A percentile compares a stretch with the other conserved stretches of the same genome.
Evolutionary conservation across 352 stramenopile genomes (phyloP).

Genomic region (Phytophthora rubi): DNA sequence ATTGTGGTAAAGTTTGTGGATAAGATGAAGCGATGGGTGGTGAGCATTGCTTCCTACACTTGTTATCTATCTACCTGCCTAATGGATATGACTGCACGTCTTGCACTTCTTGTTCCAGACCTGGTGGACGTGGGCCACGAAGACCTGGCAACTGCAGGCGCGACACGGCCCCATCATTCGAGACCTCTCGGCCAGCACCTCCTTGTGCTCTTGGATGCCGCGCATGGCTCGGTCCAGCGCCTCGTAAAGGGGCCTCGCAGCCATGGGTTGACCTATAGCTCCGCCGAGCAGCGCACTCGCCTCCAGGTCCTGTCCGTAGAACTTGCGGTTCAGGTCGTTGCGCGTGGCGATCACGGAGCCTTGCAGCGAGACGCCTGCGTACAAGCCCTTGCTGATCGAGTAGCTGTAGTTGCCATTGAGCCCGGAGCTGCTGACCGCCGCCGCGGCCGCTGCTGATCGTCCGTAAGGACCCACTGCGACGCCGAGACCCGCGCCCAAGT

Average conservation of each 20-base stretch:
- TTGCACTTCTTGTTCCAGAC: constrained; percentile 78
- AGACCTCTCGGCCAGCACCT: constrained; percentile 39
- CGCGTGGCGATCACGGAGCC: constrained; percentile 87
- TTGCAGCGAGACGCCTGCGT: constrained; percentile 90
- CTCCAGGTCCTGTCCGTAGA: constrained; percentile 86
- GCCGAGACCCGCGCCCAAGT: constrained; percentile 88
- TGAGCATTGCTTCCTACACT: not conserved
- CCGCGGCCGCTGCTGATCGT: constrained; percentile 67
- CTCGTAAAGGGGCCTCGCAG: constrained; percentile 66
- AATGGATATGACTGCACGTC: constrained; percentile 59
- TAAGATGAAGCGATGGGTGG: no score
- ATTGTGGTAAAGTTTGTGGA: not conserved
- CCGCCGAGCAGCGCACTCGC: constrained; percentile 54
- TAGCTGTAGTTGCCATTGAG: constrained; percentile 92
- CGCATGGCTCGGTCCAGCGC: constrained; percentile 55
- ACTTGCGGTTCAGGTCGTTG: constrained; percentile 91
- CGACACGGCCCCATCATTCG: constrained; percentile 53
- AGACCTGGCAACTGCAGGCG: constrained; percentile 51
- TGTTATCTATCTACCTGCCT: constrained; percentile 3
- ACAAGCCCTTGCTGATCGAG: constrained; percentile 89
- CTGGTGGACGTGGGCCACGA: constrained; percentile 51
- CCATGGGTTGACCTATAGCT: constrained; percentile 42
- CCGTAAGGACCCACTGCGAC: constrained; percentile 87
- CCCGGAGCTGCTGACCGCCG: constrained; percentile 49
- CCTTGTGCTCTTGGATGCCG: constrained; percentile 47